phyloP scores from a whole-genome alignment of 192 early-diverging fungal genomes.

The Gryganskiella cystojenkinii region DNA sequence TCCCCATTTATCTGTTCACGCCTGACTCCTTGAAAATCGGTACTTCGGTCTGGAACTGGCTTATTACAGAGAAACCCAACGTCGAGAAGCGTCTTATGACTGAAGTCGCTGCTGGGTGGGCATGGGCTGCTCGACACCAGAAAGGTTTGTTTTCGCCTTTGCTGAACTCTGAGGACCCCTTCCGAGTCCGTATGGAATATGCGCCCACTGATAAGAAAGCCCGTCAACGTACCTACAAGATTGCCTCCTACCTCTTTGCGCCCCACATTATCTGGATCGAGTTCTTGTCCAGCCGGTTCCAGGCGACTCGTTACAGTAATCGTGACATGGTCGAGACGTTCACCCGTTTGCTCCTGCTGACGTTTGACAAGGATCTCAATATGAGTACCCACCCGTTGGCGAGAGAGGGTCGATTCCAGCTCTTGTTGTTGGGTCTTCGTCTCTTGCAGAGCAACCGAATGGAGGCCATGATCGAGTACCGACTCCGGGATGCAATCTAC shows the following conservation, averaged over 20 bases:
- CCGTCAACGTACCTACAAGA: conserved; percentile 68
- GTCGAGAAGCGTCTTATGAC: conserved; percentile 82
- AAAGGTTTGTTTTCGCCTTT: conserved; percentile 83
- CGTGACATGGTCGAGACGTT: conserved; percentile 78
- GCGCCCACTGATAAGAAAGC: conserved; percentile 87
- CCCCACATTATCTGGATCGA: conserved; percentile 90
- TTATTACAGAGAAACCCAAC: conserved; percentile 80
- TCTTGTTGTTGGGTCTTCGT: conserved; percentile 80
- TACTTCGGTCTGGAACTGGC: conserved; percentile 86
- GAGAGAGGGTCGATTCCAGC: conserved; percentile 80
- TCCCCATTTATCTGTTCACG: conserved; percentile 84
- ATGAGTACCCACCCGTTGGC: conserved; percentile 75
- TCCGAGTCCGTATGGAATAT: conserved; percentile 93
- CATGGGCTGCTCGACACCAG: conserved; percentile 77
- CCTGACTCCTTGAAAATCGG: conserved; percentile 82
- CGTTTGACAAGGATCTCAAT: conserved; percentile 60
- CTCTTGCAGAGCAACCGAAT: conserved; percentile 72
- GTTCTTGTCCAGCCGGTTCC: conserved; percentile 87
- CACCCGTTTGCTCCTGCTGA: conserved; percentile 82
- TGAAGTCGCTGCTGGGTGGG: conserved; percentile 87
- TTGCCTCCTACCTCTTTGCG: conserved; percentile 67
- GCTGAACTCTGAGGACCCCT: conserved; percentile 74
- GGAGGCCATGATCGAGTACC: conserved; percentile 73
- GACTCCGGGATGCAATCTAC: conserved; percentile 73
- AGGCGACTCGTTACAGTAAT: conserved; percentile 78